A percentile compares a stretch with the other conserved stretches of the same genome.
Evolutionary conservation across 805 yeast species (phyloP).

Genomic region (Kluyveromyces wickerhamii): DNA sequence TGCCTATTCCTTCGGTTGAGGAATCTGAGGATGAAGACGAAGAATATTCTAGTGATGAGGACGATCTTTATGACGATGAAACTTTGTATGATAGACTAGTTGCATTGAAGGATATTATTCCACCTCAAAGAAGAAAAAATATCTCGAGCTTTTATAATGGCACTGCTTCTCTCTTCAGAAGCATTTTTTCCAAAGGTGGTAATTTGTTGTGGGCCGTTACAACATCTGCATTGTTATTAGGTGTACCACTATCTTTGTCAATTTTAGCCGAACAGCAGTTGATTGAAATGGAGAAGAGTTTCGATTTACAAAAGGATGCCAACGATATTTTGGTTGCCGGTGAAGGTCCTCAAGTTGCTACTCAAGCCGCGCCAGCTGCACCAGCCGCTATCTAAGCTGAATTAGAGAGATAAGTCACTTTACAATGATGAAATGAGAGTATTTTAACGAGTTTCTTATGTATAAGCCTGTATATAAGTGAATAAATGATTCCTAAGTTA

Average conservation of each 20-base stretch:
- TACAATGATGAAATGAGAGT: slow-evolving; percentile 4
- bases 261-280: slow-evolving; percentile 90
- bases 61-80: slow-evolving; percentile 76
- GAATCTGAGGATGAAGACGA: slow-evolving; percentile 41
- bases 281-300: slow-evolving; percentile 88
- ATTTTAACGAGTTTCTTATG: slow-evolving; percentile 5
- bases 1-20: slow-evolving; percentile 33
- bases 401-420: background rate
- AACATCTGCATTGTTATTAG: slow-evolving; percentile 75
- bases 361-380: slow-evolving; percentile 15
- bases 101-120: slow-evolving; percentile 86
- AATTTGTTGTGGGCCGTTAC: slow-evolving; percentile 77
- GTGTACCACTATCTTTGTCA: slow-evolving; percentile 87
- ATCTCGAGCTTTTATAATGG: slow-evolving; percentile 30
- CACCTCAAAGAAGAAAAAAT: slow-evolving; percentile 72
- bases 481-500: background rate
- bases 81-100: slow-evolving; percentile 77
- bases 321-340: slow-evolving; percentile 69
- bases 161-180: slow-evolving; percentile 34
- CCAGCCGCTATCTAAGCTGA: background rate
- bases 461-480: slow-evolving; percentile 6
- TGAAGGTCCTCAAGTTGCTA: slow-evolving; percentile 36
- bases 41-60: slow-evolving; percentile 40
- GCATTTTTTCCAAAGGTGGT: slow-evolving; percentile 57
- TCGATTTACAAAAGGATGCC: slow-evolving; percentile 72